These are phyloP conservation scores for Xanthoparmelia taractica DNA, from an alignment of 495 filamentous ascomycete genomes.

Conservation along the genomic window DNA sequence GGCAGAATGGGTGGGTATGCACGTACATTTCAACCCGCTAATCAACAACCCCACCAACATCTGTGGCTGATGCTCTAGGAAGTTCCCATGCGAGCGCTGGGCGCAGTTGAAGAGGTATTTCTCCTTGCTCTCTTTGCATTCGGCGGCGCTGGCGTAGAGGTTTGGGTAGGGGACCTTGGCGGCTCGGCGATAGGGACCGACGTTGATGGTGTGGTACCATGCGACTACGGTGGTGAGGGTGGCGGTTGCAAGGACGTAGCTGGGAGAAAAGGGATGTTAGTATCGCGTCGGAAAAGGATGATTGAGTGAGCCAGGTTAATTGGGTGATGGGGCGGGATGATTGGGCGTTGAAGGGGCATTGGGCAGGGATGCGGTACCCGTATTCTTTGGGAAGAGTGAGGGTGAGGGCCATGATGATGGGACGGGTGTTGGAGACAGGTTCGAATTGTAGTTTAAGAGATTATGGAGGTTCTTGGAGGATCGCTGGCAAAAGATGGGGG, in stretches of 20 bases:
- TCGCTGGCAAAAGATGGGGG: background rate
- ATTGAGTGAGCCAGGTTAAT: too few species aligned
- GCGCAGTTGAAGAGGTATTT: conserved; percentile 52
- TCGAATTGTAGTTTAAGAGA: too few species aligned
- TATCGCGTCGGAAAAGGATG: background rate
- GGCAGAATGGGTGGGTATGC: background rate
- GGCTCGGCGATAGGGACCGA: conserved; percentile 40
- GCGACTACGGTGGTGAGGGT: conserved; percentile 50
- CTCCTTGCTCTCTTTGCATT: conserved; percentile 51
- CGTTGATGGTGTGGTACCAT: conserved; percentile 40
- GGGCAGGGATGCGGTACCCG: conserved; percentile 31
- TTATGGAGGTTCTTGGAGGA: background rate
- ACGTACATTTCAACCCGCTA: conserved; percentile 28
- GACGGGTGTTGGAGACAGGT: background rate
- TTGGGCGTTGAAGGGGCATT: background rate
- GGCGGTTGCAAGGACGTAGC: conserved; percentile 53
- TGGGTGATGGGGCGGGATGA: background rate
- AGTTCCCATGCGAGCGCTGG: conserved; percentile 67
- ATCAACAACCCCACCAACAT: conserved; percentile 52
- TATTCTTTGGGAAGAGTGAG: conserved; percentile 39
- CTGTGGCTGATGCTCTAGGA: conserved; percentile 56
- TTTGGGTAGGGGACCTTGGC: conserved; percentile 56
- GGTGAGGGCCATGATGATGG: conserved; percentile 25
- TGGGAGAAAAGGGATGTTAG: conserved; percentile 20
- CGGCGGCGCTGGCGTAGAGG: conserved; percentile 54